Evolutionary conservation across 2,329 filamentous ascomycete genomes (phyloP).

Genomic region (Mycocentrospora acerina): DNA sequence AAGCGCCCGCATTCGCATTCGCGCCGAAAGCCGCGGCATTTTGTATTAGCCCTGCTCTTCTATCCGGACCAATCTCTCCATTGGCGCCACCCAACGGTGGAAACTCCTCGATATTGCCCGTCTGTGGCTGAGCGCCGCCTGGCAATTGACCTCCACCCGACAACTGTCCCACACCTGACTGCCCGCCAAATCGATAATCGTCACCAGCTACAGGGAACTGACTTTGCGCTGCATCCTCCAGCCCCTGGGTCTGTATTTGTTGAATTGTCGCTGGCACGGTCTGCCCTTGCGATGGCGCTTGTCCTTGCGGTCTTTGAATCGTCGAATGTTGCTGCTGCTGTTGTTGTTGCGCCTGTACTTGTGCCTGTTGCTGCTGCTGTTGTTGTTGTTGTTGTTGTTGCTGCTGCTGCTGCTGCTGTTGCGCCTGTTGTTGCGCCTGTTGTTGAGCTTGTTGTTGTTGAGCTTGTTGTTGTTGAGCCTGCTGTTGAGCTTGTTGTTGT

Average conservation of each 20-base stretch:
- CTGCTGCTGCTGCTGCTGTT: conserved; percentile 34
- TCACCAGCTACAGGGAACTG: conserved; percentile 56
- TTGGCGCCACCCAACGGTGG: conserved; percentile 59
- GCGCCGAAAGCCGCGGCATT: conserved; percentile 49
- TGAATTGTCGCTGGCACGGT: conserved; percentile 42
- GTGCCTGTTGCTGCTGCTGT: conserved; percentile 57
- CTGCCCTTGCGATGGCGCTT: conserved; percentile 35
- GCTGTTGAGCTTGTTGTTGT: conserved; percentile 55
- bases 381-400: conserved; percentile 54
- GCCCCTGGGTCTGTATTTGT: conserved; percentile 45
- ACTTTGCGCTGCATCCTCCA: conserved; percentile 47
- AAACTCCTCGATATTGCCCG: conserved; percentile 62
- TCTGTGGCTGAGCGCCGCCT: conserved; percentile 54
- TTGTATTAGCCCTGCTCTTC: conserved; percentile 54
- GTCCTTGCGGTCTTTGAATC: conserved; percentile 54
- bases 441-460: conserved; percentile 50
- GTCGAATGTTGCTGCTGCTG: conserved; percentile 51
- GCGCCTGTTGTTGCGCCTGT: conserved; percentile 55
- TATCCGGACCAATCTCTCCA: conserved; percentile 54
- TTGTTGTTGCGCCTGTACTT: conserved; percentile 50
- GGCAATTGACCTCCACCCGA: no score
- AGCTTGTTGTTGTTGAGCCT: conserved; percentile 51
- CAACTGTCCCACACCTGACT: conserved; percentile 55
- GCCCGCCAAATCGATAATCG: conserved; percentile 60
- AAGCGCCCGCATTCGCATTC: conserved; percentile 37